phyloP scores from a whole-genome alignment of 2,329 filamentous ascomycete species.

The Colletotrichum shisoi region DNA sequence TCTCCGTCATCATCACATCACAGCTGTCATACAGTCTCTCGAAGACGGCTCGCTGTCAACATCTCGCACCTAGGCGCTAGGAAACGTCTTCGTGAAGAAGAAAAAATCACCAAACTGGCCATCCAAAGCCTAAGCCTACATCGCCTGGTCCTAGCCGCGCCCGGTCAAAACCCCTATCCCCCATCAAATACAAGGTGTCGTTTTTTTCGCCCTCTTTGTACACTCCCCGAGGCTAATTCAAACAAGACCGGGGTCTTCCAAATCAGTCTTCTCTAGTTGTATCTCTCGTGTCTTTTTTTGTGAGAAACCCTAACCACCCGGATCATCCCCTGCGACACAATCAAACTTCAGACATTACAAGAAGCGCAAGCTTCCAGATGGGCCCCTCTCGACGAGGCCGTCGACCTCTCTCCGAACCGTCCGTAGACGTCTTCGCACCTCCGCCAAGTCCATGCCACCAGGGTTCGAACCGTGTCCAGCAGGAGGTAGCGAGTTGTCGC shows the following conservation, averaged over 20 bases:
- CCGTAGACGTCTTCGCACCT: conserved; percentile 55
- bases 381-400: conserved; percentile 54
- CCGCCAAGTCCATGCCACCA: conserved; percentile 56
- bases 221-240: conserved; percentile 6
- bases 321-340: background rate
- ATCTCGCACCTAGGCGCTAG: conserved; percentile 4
- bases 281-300: conserved; percentile 2
- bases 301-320: conserved; percentile 1
- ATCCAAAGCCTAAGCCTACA: conserved; percentile 37
- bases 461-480: conserved; percentile 53
- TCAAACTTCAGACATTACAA: conserved; percentile 46
- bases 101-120: conserved; percentile 26
- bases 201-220: conserved; percentile 35
- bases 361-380: conserved; percentile 56
- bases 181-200: conserved; percentile 22
- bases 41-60: background rate
- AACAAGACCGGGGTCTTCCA: background rate
- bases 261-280: conserved; percentile 24
- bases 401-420: conserved; percentile 56
- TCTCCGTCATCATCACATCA: no score
- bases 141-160: conserved; percentile 37
- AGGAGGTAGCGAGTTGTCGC: conserved; percentile 56
- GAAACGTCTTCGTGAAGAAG: conserved; percentile 4
- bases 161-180: conserved; percentile 24
- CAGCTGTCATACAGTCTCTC: background rate